Conservation (phyloP, 768 basidiomycete genomes). For the Lentinula sp. region DNA sequence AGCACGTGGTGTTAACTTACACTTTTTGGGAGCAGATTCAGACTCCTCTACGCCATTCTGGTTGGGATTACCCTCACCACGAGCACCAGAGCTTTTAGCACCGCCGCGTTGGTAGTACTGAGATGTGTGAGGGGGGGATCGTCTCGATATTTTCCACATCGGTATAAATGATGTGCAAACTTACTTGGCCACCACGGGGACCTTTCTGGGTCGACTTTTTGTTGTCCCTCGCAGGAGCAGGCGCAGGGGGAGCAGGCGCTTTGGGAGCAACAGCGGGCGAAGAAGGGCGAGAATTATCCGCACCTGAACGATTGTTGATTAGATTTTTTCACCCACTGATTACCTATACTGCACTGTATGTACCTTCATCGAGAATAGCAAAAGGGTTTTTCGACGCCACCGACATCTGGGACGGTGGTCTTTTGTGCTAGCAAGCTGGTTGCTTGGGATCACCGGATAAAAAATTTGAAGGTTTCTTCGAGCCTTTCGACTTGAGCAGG, state of each 20-base stretch:
- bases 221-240: conserved; percentile 26
- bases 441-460: background rate
- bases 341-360: conserved; percentile 9
- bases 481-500: background rate
- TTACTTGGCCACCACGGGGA: conserved; percentile 17
- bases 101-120: conserved; percentile 47
- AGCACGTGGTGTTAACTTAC: conserved; percentile 21
- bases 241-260: conserved; percentile 18
- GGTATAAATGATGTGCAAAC: background rate
- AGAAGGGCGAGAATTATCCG: conserved; percentile 45
- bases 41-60: conserved; percentile 20
- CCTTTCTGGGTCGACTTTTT: conserved; percentile 25
- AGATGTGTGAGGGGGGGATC: conserved; percentile 17
- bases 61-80: conserved; percentile 13
- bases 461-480: background rate
- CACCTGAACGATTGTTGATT: conserved; percentile 14
- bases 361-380: conserved; percentile 69
- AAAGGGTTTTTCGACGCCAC: conserved; percentile 84
- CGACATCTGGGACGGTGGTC: conserved; percentile 66
- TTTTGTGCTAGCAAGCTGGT: background rate
- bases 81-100: conserved; percentile 17
- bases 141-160: background rate
- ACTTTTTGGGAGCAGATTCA: conserved; percentile 20
- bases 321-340: conserved; percentile 8
- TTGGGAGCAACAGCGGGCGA: conserved; percentile 28